Evolutionary conservation across 1,284 basidiomycete species (phyloP).

Genomic region (Pterulicium gracile): DNA sequence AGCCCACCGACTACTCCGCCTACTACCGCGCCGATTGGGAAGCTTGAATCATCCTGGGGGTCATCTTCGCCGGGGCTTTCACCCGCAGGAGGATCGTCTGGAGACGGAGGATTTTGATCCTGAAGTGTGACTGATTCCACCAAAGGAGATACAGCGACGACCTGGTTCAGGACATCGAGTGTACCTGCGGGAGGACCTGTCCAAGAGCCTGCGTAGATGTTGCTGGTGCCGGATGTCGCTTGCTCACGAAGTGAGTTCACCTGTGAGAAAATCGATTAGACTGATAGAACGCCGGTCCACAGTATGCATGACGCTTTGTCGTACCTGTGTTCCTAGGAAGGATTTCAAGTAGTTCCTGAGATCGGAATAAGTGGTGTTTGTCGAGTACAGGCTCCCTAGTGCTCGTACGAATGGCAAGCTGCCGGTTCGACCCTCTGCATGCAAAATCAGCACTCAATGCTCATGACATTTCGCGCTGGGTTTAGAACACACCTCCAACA

Average conservation of each 20-base stretch:
- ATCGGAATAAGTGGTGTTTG: background rate
- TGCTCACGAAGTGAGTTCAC: background rate
- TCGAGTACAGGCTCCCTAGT: background rate
- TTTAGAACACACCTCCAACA: background rate
- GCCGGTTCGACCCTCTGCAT: background rate
- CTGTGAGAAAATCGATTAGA: no score
- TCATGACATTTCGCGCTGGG: background rate
- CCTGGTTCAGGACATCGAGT: background rate
- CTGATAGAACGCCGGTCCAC: no score
- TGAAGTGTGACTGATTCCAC: background rate
- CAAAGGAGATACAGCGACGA: background rate
- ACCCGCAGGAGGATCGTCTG: no score
- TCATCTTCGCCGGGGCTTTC: background rate
- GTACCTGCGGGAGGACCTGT: background rate
- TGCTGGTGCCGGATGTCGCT: background rate
- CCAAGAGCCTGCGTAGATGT: background rate
- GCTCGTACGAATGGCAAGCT: background rate
- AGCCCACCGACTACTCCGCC: background rate
- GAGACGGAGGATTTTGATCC: background rate
- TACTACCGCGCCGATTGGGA: background rate
- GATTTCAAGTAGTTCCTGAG: background rate
- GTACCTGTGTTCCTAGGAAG: background rate
- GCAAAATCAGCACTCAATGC: background rate
- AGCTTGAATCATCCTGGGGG: background rate
- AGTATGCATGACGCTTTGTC: no score